Evolutionary conservation across 768 basidiomycete species (phyloP).

Genomic region (Termitomyces sp.): DNA sequence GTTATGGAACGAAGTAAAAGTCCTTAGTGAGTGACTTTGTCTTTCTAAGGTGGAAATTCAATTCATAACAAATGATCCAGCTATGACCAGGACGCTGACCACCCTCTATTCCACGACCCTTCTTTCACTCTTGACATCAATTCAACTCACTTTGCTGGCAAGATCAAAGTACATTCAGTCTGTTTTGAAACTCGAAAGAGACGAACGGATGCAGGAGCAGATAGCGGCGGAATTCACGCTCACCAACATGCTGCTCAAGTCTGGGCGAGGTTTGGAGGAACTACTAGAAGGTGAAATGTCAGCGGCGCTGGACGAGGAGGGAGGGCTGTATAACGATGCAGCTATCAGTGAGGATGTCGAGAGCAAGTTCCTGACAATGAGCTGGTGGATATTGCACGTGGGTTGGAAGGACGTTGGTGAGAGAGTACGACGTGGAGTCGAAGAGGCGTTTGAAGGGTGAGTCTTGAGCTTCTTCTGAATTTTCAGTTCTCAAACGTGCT

Average conservation of each 20-base stretch:
- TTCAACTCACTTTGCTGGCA: slow-evolving; percentile 84
- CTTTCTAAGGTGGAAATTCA: not conserved
- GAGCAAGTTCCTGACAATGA: slow-evolving; percentile 75
- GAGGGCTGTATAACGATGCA: slow-evolving; percentile 18
- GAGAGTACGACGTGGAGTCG: slow-evolving; percentile 67
- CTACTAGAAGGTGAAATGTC: slow-evolving; percentile 18
- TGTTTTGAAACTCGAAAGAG: slow-evolving; percentile 53
- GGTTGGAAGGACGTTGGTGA: slow-evolving; percentile 86
- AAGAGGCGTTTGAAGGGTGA: slow-evolving; percentile 82
- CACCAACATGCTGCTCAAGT: slow-evolving; percentile 29
- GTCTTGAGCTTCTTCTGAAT: slow-evolving; percentile 19
- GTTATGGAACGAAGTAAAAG: slow-evolving; percentile 91
- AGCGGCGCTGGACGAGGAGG: slow-evolving; percentile 19
- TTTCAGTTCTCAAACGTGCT: not conserved
- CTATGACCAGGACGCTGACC: slow-evolving; percentile 84
- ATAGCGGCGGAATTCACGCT: slow-evolving; percentile 36
- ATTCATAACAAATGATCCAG: slow-evolving; percentile 32
- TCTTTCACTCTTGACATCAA: slow-evolving; percentile 77
- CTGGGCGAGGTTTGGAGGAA: slow-evolving; percentile 19
- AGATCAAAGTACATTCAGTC: slow-evolving; percentile 75
- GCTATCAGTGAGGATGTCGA: slow-evolving; percentile 63
- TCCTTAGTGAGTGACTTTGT: slow-evolving; percentile 55
- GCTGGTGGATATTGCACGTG: slow-evolving; percentile 91
- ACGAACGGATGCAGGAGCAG: slow-evolving; percentile 47
- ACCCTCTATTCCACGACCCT: slow-evolving; percentile 83